phyloP scores from a whole-genome alignment of 164 flowering plant genomes.

The Sedum album region DNA sequence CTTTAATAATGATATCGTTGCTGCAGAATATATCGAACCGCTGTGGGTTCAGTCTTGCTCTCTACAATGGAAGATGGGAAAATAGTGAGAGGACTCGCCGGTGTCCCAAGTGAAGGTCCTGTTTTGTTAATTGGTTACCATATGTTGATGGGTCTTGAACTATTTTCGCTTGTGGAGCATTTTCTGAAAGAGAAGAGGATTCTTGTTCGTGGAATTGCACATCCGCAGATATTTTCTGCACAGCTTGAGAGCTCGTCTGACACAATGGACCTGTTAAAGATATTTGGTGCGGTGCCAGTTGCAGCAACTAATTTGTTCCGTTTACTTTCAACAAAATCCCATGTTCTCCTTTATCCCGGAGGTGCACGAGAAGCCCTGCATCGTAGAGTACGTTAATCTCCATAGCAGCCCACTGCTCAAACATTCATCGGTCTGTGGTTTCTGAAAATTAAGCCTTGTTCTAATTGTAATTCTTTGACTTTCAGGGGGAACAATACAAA shows the following conservation, averaged over 20 bases:
- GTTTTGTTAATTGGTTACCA: slow-evolving; percentile 84
- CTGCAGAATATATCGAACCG: slow-evolving; percentile 39
- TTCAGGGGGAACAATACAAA: slow-evolving; percentile 76
- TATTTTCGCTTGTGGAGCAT: slow-evolving; percentile 42
- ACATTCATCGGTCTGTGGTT: background rate
- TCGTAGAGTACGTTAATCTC: slow-evolving; percentile 42
- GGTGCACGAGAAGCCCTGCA: slow-evolving; percentile 98
- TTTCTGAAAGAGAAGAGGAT: slow-evolving; percentile 61
- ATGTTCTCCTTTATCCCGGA: slow-evolving; percentile 89
- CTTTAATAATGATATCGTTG: too few species aligned
- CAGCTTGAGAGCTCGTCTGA: slow-evolving; percentile 23
- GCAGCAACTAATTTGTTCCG: slow-evolving; percentile 57
- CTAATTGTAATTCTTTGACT: background rate
- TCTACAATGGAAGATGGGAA: slow-evolving; percentile 80
- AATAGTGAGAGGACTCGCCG: slow-evolving; percentile 74
- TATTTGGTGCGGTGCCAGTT: slow-evolving; percentile 78
- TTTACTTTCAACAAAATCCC: slow-evolving; percentile 59
- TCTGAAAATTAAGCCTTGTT: background rate
- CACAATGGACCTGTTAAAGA: slow-evolving; percentile 40
- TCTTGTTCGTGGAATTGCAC: slow-evolving; percentile 69
- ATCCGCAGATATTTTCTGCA: slow-evolving; percentile 42
- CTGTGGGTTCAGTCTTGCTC: slow-evolving; percentile 49
- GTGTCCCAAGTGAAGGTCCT: slow-evolving; percentile 86
- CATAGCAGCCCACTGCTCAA: background rate
- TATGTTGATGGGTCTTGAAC: slow-evolving; percentile 79